These are phyloP conservation scores for Cladophialophora exuberans DNA, from an alignment of 2,329 filamentous ascomycete genomes.

Conservation along the genomic window DNA sequence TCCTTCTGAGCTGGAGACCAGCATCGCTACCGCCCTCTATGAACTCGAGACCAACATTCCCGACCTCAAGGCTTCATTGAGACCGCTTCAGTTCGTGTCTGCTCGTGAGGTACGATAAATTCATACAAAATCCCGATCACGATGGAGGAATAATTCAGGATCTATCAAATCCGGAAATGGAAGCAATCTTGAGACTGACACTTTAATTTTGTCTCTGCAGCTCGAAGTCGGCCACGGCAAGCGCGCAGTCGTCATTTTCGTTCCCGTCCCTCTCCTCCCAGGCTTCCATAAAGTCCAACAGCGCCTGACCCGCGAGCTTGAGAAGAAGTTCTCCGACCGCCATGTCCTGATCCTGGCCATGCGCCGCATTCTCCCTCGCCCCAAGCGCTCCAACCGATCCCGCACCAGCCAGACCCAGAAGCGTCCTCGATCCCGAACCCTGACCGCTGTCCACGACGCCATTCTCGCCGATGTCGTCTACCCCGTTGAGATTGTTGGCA, in stretches of 20 bases:
- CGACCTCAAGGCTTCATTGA: constrained; percentile 94
- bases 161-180: neutral
- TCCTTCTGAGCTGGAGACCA: constrained; percentile 96
- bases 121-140: too few relatives aligned
- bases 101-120: constrained; percentile 83
- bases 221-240: constrained; percentile 99
- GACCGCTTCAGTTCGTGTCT: constrained; percentile 98
- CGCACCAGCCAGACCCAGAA: constrained; percentile 98
- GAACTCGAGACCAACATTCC: constrained; percentile 99
- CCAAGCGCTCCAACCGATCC: constrained; percentile 96
- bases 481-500: constrained; percentile 99
- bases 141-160: too few relatives aligned
- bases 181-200: constrained; percentile 21
- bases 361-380: constrained; percentile 96
- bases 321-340: constrained; percentile 99
- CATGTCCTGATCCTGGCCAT: constrained; percentile 99
- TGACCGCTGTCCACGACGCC: constrained; percentile 97
- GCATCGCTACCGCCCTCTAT: constrained; percentile 94
- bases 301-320: constrained; percentile 98
- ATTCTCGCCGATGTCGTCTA: constrained; percentile 98
- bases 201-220: constrained; percentile 58
- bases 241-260: constrained; percentile 99
- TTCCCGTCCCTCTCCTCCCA: constrained; percentile 97
- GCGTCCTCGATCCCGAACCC: constrained; percentile 95
- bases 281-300: constrained; percentile 99